Base-by-base conservation (phyloP, 331 rosid species). In the Acacia concinna region DNA sequence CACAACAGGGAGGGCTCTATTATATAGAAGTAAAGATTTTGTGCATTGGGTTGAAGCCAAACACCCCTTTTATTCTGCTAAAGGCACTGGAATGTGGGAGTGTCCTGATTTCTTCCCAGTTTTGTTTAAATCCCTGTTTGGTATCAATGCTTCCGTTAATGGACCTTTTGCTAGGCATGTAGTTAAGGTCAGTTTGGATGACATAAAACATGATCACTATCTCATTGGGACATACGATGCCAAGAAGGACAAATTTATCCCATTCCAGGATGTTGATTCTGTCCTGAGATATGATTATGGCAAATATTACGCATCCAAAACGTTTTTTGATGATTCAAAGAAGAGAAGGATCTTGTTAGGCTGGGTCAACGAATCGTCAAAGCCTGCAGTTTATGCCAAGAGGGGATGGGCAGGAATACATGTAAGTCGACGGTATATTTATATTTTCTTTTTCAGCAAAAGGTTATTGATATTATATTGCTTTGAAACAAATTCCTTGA, bases 351-450 rank as follows among this genome's bases (percentile, higher is more conserved):
- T 85, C 10, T 43, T 88, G 68, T 84, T 84, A 86, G 90, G 92
- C 8, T 88, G 94, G 94, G 52, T 88, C 37, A 90, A 86, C 4
- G 89, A 91, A 65, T 84, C 93, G 35, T 84, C 86, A 2, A 81
- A 76, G 5, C 74, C 51, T 0, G 49, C 0, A 0, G 91, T 71
- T 82, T 85, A 89, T 67, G 40, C 68, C 76, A 84, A 82, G 79
- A 87, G 82, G 77, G 90, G 94, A 3, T 90, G 94, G 94, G 76
- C 89, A 7, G 94, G 94, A 8, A 2, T 90, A 8, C 91, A 90
- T 52, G 60, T 52, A 21, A 52, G 60, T 52, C 2, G 9, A 52
- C n/a, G 2, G 9, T 52, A 52, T 18, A 20, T 51, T 51, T 51
- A 5, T n/a, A 1, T 47, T 47, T n/a, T n/a, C n/a, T n/a, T n/a